phyloP scores from a whole-genome alignment of 2,329 filamentous ascomycete species.

The Nectriaceae sp. region DNA sequence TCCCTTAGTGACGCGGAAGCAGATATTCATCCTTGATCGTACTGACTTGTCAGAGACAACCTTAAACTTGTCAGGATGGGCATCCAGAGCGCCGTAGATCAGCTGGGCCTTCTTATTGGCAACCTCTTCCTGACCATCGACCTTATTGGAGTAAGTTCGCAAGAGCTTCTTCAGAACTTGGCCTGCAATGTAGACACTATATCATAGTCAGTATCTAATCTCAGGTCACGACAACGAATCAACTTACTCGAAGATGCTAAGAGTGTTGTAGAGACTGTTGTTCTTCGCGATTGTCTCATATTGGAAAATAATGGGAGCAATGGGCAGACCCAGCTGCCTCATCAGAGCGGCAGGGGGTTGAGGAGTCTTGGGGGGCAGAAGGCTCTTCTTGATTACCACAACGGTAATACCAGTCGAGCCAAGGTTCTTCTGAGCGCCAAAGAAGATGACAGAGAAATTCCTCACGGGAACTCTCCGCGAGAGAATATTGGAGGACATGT shows the following conservation, averaged over 20 bases:
- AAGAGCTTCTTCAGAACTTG: conserved; percentile 81
- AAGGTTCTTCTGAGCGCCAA: conserved; percentile 93
- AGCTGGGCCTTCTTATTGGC: conserved; percentile 72
- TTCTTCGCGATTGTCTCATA: conserved; percentile 89
- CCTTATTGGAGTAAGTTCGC: conserved; percentile 63
- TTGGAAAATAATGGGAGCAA: conserved; percentile 77
- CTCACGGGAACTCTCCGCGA: conserved; percentile 74
- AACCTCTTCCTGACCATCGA: conserved; percentile 74
- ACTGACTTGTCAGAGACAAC: conserved; percentile 74
- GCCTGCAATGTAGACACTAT: conserved; percentile 83
- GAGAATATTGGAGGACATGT: conserved; percentile 95
- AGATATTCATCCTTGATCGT: conserved; percentile 92
- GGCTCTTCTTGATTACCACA: conserved; percentile 77
- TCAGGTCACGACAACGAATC: background rate
- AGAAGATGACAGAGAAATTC: conserved; percentile 86
- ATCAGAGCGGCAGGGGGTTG: conserved; percentile 71
- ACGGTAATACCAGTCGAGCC: conserved; percentile 86
- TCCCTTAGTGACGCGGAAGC: conserved; percentile 71
- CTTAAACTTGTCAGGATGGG: conserved; percentile 70
- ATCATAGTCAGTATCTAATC: conserved; percentile 8
- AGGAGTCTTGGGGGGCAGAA: conserved; percentile 68
- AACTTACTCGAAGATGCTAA: conserved; percentile 85
- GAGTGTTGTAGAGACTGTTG: conserved; percentile 93
- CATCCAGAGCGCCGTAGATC: conserved; percentile 79
- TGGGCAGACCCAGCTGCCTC: conserved; percentile 72